Percentiles rank a stretch among this genome's conserved stretches.
Evolutionary conservation across 2,329 filamentous ascomycete genomes (phyloP).

Genomic region (Phaeosphaeriaceae sp.): DNA sequence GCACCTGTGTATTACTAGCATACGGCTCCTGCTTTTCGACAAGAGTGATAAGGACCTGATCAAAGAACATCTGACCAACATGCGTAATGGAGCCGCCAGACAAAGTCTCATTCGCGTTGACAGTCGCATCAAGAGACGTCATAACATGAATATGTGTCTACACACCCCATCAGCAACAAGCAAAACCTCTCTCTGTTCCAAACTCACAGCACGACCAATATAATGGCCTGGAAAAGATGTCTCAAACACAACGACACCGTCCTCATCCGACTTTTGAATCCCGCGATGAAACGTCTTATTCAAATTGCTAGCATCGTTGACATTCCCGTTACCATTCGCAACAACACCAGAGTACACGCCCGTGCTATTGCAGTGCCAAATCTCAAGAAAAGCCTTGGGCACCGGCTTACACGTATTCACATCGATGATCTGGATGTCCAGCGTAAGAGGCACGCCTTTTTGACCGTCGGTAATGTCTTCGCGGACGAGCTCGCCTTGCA

Average conservation of each 20-base stretch:
- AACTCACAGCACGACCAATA: slow-evolving; percentile 16
- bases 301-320: slow-evolving; percentile 39
- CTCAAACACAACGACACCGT: slow-evolving; percentile 58
- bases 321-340: slow-evolving; percentile 52
- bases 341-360: slow-evolving; percentile 46
- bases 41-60: slow-evolving; percentile 61
- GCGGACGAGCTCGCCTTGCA: slow-evolving; percentile 60
- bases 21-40: slow-evolving; percentile 58
- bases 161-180: background rate
- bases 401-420: slow-evolving; percentile 61
- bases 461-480: slow-evolving; percentile 57
- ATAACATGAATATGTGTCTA: slow-evolving; percentile 50
- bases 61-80: slow-evolving; percentile 70
- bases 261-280: slow-evolving; percentile 54
- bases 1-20: slow-evolving; percentile 47
- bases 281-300: slow-evolving; percentile 55
- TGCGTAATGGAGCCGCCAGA: slow-evolving; percentile 59
- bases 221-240: slow-evolving; percentile 56
- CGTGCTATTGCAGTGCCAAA: slow-evolving; percentile 57
- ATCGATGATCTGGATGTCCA: slow-evolving; percentile 63
- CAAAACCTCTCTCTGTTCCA: background rate
- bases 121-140: slow-evolving; percentile 38
- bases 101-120: slow-evolving; percentile 58
- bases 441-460: slow-evolving; percentile 55
- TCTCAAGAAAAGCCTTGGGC: slow-evolving; percentile 57